Evolutionary conservation across 257 asterid species (phyloP), one percentile per base, ranked within the genome.

Genomic region (Apocynum venetum): DNA sequence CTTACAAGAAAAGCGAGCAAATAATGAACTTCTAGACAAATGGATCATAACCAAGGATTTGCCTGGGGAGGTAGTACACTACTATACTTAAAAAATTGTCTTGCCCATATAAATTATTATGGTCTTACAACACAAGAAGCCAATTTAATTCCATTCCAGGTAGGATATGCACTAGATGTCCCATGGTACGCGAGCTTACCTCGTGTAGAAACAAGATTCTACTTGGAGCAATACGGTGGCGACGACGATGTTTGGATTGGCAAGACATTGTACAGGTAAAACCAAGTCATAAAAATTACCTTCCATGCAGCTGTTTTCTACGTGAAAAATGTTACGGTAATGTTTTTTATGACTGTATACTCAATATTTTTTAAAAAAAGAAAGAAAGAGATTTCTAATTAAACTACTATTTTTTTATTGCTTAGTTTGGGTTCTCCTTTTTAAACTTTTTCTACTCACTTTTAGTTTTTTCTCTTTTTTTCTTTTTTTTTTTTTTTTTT

Each of bases 181-280:
- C 97, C 98, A 3, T 93, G 91, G 94, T 90, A 91, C 55, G 93
- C 92, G 31, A 91, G 87, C 74, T 40, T 96, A 67, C 95, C 97
- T 9, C 89, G 99, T 14, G 35, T 96, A 0, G 99, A 96, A 77
- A 82, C 98, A 3, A 81, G 99, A 76, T 86, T 87, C 47, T 96
- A 82, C 71, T 38, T 96, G 59, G 93, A 93, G 61, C 98, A 90
- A 41, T 93, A 96, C 38, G 99, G 98, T 19, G 98, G 92, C 4
- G 95, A 84, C 4, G 88, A 88, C n/a, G 99, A 96, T 76, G 96
- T 96, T 3, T 96, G 99, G 99, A 96, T 96, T 72, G 98, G 99
- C 76, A 96, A 96, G 83, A 88, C 97, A 8, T 82, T 95, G 31
- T 93, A 96, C 85, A 91, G 97, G 98, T 94, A 79, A 6, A 2